Conservation (phyloP, 176 grass and related monocot genomes). For the Dactylis glomerata region DNA sequence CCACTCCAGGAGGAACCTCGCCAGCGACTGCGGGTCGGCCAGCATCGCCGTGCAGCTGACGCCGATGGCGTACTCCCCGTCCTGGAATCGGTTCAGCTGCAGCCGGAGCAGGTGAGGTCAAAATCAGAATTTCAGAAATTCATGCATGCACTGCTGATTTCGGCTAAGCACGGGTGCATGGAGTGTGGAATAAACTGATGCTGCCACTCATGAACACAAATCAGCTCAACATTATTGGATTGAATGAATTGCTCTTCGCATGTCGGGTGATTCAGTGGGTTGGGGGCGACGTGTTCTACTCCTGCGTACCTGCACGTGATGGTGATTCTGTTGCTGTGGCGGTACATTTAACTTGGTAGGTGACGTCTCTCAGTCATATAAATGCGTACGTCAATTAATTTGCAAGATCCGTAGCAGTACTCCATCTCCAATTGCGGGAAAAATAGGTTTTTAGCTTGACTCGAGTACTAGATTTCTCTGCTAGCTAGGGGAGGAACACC, state of each 20-base stretch:
- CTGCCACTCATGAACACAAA: background rate
- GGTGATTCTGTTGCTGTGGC: background rate
- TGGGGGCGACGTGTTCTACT: no score
- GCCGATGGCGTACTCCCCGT: constrained; percentile 64
- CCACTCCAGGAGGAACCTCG: constrained; percentile 76
- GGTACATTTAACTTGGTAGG: background rate
- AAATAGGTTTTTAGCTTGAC: background rate
- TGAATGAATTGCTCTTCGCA: background rate
- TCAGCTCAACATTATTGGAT: background rate
- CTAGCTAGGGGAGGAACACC: no score
- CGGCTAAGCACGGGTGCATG: background rate
- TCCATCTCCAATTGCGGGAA: background rate
- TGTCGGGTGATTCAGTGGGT: background rate
- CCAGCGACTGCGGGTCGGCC: constrained; percentile 53
- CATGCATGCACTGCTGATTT: background rate
- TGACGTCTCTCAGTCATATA: background rate
- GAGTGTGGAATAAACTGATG: background rate
- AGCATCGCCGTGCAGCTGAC: constrained; percentile 69
- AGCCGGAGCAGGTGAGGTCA: background rate
- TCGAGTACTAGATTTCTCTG: background rate
- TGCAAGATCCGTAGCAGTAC: background rate
- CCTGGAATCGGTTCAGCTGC: constrained; percentile 75
- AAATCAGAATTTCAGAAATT: no score
- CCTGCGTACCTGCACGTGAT: no score
- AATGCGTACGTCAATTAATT: background rate